Conservation (phyloP, 2,329 filamentous ascomycete genomes). For the Ilyonectria robusta region DNA sequence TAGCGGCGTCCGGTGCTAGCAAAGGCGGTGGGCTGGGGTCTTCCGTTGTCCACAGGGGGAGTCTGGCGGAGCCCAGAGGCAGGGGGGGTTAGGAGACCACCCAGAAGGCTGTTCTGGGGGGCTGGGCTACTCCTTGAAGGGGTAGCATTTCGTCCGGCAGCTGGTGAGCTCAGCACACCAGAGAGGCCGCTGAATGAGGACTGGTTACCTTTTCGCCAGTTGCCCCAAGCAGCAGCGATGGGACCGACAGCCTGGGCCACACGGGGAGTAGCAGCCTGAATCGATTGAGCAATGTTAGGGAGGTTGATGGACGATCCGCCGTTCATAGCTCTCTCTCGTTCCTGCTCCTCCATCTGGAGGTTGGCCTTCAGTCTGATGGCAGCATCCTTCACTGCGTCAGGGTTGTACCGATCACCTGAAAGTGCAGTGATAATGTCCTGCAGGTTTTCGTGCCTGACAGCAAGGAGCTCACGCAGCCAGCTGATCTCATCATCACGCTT, state of each 20-base stretch:
- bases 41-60: constrained; percentile 57
- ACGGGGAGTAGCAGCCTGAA: constrained; percentile 84
- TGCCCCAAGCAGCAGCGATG: constrained; percentile 93
- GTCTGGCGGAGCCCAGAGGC: constrained; percentile 79
- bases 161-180: constrained; percentile 61
- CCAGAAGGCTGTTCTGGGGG: constrained; percentile 74
- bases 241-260: constrained; percentile 86
- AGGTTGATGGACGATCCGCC: constrained; percentile 77
- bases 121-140: constrained; percentile 71
- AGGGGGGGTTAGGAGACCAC: constrained; percentile 91
- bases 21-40: constrained; percentile 72
- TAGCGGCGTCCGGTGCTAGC: constrained; percentile 71
- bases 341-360: constrained; percentile 97
- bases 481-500: constrained; percentile 95
- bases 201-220: constrained; percentile 84
- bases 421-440: constrained; percentile 91
- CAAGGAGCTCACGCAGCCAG: constrained; percentile 94
- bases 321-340: constrained; percentile 87
- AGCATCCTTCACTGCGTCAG: constrained; percentile 86
- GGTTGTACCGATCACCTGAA: constrained; percentile 81
- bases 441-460: constrained; percentile 90
- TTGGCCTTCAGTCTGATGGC: constrained; percentile 95
- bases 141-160: constrained; percentile 61
- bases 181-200: constrained; percentile 64
- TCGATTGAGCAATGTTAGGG: constrained; percentile 82